Percentiles rank a stretch among this genome's conserved stretches.
Evolutionary conservation across 176 grass and related monocot species (phyloP).

Genomic region (sorghum (Sorghum bicolor)): Sorghum_bicolor_NCBIv3 NC_012871.2:62083001-62083500

Average conservation of each 20-base stretch:
- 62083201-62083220: conserved; percentile 13
- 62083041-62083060: conserved; percentile 10
- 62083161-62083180: not conserved
- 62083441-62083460: not conserved
- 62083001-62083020: not conserved
- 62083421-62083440: not conserved
- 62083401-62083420: conserved; percentile 20
- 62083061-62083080: not conserved
- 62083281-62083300: conserved; percentile 35
- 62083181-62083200: conserved; percentile 14
- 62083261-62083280: conserved; percentile 50
- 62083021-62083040: conserved; percentile 27
- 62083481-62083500: too few species aligned
- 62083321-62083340: conserved; percentile 4
- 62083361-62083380: conserved; percentile 36
- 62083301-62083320: conserved; percentile 3
- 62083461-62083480: too few species aligned
- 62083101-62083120: conserved; percentile 26
- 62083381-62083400: conserved; percentile 57
- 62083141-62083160: not conserved
- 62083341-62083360: conserved; percentile 7
- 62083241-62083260: not conserved
- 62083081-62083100: not conserved
- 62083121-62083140: conserved; percentile 27
- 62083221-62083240: conserved; percentile 21